These are phyloP conservation scores for Botrytis sinoallii DNA, from an alignment of 2,329 filamentous ascomycete genomes.

Conservation along the genomic window DNA sequence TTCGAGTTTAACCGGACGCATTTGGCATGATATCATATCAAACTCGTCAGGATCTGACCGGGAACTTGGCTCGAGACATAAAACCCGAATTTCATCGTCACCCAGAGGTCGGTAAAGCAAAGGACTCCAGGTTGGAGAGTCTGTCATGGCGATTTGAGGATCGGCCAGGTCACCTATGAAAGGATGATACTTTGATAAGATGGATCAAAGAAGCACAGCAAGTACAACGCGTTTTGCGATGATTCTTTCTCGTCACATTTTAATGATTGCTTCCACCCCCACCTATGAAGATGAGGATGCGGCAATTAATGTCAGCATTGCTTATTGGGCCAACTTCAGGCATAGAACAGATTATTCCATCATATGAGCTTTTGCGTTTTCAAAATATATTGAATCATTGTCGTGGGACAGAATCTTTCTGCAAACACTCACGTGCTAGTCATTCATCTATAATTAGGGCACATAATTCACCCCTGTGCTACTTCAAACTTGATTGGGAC, in stretches of 20 bases:
- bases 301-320: not conserved
- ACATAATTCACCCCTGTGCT: not conserved
- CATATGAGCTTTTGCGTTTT: not conserved
- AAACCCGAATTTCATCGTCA: not conserved
- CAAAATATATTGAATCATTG: not conserved
- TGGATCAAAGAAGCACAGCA: not conserved
- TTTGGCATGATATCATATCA: slow-evolving; percentile 11
- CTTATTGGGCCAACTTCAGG: not conserved
- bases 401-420: not conserved
- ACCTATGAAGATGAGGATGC: not conserved
- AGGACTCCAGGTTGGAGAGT: not conserved
- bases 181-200: rapidly evolving
- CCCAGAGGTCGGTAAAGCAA: not conserved
- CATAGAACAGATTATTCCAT: not conserved
- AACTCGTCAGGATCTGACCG: not conserved
- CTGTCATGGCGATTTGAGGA: not conserved
- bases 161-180: rapidly evolving
- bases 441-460: not conserved
- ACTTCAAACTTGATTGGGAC: not conserved
- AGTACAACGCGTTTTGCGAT: not conserved
- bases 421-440: not conserved
- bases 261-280: not conserved
- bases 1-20: slow-evolving; percentile 3
- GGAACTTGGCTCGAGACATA: slow-evolving; percentile 15
- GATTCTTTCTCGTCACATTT: not conserved